A percentile compares a stretch with the other conserved stretches of the same genome.
Evolutionary conservation across 2,329 filamentous ascomycete species (phyloP).

Genomic region (Thermothelomyces thermophilus): DNA sequence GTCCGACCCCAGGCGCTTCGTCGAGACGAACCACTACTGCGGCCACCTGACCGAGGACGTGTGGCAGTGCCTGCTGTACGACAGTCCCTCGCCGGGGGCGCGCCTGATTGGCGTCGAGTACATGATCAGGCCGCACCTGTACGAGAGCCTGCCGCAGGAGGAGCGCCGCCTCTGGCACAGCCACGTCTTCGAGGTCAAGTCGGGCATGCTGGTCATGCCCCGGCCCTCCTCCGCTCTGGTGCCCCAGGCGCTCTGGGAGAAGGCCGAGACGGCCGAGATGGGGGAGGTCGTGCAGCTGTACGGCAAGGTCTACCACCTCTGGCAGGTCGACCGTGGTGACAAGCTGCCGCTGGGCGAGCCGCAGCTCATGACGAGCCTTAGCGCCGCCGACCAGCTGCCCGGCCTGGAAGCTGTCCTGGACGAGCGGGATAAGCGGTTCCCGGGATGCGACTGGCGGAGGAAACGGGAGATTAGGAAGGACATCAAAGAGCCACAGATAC

Average conservation of each 20-base stretch:
- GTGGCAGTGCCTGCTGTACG: constrained; percentile 80
- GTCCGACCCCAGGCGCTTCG: constrained; percentile 59
- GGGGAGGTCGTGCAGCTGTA: constrained; percentile 67
- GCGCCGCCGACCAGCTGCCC: constrained; percentile 39
- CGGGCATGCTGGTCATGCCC: constrained; percentile 75
- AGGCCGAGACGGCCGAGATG: constrained; percentile 75
- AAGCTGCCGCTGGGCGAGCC: constrained; percentile 45
- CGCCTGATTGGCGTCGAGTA: constrained; percentile 81
- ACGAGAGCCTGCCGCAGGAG: constrained; percentile 54
- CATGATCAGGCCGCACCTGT: constrained; percentile 70
- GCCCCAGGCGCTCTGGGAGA: constrained; percentile 61
- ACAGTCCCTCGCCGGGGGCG: constrained; percentile 58
- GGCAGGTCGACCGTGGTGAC: constrained; percentile 75
- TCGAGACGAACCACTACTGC: constrained; percentile 83
- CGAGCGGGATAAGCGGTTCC: constrained; percentile 40
- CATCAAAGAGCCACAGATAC: constrained; percentile 37
- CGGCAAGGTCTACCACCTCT: constrained; percentile 79
- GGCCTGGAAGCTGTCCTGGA: constrained; percentile 39
- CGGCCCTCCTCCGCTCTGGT: constrained; percentile 43
- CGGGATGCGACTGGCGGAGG: constrained; percentile 36
- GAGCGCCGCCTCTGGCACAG: constrained; percentile 77
- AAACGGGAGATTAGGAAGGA: constrained; percentile 40
- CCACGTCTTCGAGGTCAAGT: constrained; percentile 68
- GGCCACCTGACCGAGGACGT: constrained; percentile 69
- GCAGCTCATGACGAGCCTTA: constrained; percentile 50